Evolutionary conservation across 2,329 filamentous ascomycete genomes (phyloP).

Genomic region (Beauveria caledonica): DNA sequence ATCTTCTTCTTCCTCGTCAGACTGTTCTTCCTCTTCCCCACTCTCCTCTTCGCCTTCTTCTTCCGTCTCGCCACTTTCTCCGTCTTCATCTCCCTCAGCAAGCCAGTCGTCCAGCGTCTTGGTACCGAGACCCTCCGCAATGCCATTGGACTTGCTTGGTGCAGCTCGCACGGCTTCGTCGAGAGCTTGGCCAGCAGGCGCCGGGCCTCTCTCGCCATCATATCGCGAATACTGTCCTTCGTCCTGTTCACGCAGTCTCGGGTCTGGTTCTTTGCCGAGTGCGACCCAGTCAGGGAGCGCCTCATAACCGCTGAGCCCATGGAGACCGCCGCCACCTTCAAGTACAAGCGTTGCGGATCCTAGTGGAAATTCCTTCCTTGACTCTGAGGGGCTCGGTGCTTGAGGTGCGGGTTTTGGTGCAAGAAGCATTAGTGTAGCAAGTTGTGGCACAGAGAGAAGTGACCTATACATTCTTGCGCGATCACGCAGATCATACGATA

Average conservation of each 20-base stretch:
- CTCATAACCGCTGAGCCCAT: constrained; percentile 72
- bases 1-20: constrained; percentile 32
- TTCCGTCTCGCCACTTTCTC: constrained; percentile 42
- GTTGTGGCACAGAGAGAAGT: constrained; percentile 72
- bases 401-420: constrained; percentile 93
- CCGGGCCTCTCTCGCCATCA: constrained; percentile 22
- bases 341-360: constrained; percentile 83
- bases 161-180: constrained; percentile 43
- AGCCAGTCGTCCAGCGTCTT: constrained; percentile 94
- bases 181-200: constrained; percentile 55
- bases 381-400: constrained; percentile 80
- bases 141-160: constrained; percentile 41
- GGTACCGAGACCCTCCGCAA: constrained; percentile 45
- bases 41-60: constrained; percentile 44
- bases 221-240: constrained; percentile 22
- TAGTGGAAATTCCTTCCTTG: constrained; percentile 65
- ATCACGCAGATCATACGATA: constrained; percentile 89
- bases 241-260: constrained; percentile 55
- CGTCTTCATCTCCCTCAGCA: constrained; percentile 56
- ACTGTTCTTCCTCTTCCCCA: constrained; percentile 42
- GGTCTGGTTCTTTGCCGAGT: constrained; percentile 70
- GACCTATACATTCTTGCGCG: constrained; percentile 82
- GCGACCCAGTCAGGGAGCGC: constrained; percentile 77
- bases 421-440: constrained; percentile 82
- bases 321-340: constrained; percentile 63